Conservation (phyloP, 305 asterid genomes). For the Salvia sclarea region DNA sequence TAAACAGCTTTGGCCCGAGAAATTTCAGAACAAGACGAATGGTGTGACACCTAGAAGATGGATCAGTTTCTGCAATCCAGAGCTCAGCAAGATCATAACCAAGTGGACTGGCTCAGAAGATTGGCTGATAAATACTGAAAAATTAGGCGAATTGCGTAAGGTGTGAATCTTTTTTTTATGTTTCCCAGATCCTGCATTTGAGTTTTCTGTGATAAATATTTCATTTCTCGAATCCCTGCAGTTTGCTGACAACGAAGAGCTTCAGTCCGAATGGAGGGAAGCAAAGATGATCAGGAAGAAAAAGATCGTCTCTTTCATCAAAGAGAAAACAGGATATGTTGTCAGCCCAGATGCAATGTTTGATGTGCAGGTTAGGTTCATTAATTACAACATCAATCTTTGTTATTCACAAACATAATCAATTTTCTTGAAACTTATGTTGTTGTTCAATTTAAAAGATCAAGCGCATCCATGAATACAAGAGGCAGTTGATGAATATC, state of each 20-base stretch:
- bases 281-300: conserved; percentile 55
- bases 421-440: too few relatives aligned
- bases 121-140: conserved; percentile 54
- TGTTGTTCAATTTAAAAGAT: conserved; percentile 34
- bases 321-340: conserved; percentile 58
- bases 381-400: too few relatives aligned
- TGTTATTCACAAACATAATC: neutral
- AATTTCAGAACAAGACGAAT: conserved; percentile 65
- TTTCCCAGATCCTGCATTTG: too few relatives aligned
- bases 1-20: conserved; percentile 63
- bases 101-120: conserved; percentile 63
- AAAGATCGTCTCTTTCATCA: conserved; percentile 52
- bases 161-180: conserved; percentile 22
- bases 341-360: conserved; percentile 68
- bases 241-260: conserved; percentile 59
- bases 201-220: neutral
- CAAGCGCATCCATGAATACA: conserved; percentile 67
- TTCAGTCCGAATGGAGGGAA: conserved; percentile 61
- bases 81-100: conserved; percentile 53
- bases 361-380: conserved; percentile 77
- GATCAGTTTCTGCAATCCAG: conserved; percentile 56
- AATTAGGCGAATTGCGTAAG: conserved; percentile 50
- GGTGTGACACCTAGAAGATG: conserved; percentile 76
- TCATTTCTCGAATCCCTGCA: conserved; percentile 31
- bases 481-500: conserved; percentile 57